Conservation (phyloP, 2,329 filamentous ascomycete genomes). For the Nigrospora oryzae region DNA sequence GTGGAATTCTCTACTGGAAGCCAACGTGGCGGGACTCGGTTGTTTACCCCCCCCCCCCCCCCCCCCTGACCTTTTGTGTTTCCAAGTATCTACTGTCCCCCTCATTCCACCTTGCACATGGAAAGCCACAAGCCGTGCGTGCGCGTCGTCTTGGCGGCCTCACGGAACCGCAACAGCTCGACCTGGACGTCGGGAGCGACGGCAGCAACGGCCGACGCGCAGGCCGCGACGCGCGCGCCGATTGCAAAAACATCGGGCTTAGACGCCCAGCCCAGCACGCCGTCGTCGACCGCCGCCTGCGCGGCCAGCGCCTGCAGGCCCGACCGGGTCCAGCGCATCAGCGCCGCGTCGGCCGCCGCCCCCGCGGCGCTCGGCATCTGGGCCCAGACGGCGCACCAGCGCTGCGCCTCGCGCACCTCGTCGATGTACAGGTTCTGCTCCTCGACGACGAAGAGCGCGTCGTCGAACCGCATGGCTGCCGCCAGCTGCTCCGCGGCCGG, state of each 20-base stretch:
- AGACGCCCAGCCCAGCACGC: constrained; percentile 65
- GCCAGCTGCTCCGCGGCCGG: constrained; percentile 30
- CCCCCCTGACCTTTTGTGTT: too few relatives aligned
- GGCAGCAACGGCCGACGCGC: constrained; percentile 24
- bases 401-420: constrained; percentile 60
- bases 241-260: constrained; percentile 60
- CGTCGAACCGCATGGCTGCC: constrained; percentile 44
- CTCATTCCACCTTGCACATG: constrained; percentile 10
- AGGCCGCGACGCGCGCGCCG: constrained; percentile 37
- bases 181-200: constrained; percentile 6
- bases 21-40: too few relatives aligned
- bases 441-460: constrained; percentile 75
- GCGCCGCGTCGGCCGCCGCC: constrained; percentile 9
- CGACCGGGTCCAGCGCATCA: constrained; percentile 38
- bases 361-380: not conserved
- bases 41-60: too few relatives aligned
- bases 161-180: constrained; percentile 13
- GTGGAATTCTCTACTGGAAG: too few relatives aligned
- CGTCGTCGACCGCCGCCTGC: constrained; percentile 35
- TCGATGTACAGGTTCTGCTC: constrained; percentile 94
- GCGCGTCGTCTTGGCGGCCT: constrained; percentile 7
- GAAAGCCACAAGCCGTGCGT: constrained; percentile 17
- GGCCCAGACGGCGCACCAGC: constrained; percentile 54
- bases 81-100: too few relatives aligned
- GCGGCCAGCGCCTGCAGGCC: constrained; percentile 36